These are phyloP conservation scores for Calonectria pseudoturangicola DNA, from an alignment of 2,329 filamentous ascomycete species.

Conservation along the genomic window DNA sequence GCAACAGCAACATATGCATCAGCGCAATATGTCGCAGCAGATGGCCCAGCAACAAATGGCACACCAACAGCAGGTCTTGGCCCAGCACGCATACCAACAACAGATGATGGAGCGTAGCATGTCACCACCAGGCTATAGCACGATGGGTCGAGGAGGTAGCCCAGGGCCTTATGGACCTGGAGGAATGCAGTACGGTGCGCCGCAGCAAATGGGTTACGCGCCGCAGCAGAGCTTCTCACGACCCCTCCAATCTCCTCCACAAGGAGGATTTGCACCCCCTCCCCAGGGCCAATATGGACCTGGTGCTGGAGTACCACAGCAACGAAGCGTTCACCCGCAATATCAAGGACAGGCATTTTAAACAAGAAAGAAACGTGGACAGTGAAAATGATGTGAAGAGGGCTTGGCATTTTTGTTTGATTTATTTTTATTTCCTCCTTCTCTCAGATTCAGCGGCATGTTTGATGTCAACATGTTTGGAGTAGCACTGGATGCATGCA, in stretches of 20 bases:
- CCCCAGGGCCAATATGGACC: constrained; percentile 57
- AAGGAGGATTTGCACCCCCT: constrained; percentile 55
- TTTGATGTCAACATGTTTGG: constrained; percentile 41
- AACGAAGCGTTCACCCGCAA: constrained; percentile 53
- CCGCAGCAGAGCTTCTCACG: constrained; percentile 57
- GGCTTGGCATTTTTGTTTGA: not conserved
- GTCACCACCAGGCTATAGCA: constrained; percentile 51
- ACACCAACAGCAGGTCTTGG: constrained; percentile 51
- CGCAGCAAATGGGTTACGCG: constrained; percentile 48
- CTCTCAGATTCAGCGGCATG: constrained; percentile 16
- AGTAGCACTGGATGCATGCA: constrained; percentile 44
- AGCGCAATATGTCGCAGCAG: constrained; percentile 59
- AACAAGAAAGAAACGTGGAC: not conserved
- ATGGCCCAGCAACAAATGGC: constrained; percentile 46
- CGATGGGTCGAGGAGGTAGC: constrained; percentile 50
- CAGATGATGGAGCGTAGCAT: constrained; percentile 53
- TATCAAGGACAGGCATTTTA: constrained; percentile 63
- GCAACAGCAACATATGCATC: constrained; percentile 53
- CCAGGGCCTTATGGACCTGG: constrained; percentile 49
- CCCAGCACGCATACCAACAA: constrained; percentile 52
- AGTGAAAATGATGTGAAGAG: not conserved
- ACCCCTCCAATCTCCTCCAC: constrained; percentile 57
- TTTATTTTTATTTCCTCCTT: not conserved
- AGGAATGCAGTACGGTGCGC: constrained; percentile 48
- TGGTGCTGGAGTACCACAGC: constrained; percentile 45